Evolutionary conservation across 192 early-diverging fungal genomes (phyloP), one percentile per base, ranked within the genome.

Genomic region (Helicostylum pulchrum): DNA sequence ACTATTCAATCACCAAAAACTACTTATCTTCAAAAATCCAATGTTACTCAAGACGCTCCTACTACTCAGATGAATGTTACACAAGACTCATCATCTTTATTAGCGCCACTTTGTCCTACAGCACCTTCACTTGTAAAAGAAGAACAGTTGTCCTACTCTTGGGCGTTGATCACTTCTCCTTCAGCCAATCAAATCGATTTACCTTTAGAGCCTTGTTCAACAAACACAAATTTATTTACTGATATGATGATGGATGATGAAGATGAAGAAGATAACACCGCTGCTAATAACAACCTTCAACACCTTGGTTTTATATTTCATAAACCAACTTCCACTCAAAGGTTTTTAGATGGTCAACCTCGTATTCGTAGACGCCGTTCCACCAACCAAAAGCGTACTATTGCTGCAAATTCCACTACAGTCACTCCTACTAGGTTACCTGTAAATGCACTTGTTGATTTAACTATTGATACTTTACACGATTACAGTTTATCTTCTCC

Each of bases 101-200:
- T 59, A 36, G 36, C 57, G 43, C 57, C 57, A 59, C 43, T 59
- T 2, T 59, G 57, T 59, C 20, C 57, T 21, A 59, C 57, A 15
- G 36, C 36, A 12, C 36, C 14, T 23, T 19, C 36, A 17, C 4
- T 21, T 8, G 14, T 12, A 15, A 42, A 15, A 42, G 57, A 59
- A 11, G 43, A 59, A 15, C 12, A 59, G 7, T 3, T 21, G 43
- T 59, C 57, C 20, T 59, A 59, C 57, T 59, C 57, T 20, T 59
- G 57, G 57, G 57, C 43, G 21, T 15, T 59, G 57, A 59, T 59
- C 57, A 59, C 57, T 42, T 59, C 57, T 43, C 42, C 57, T 23
- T 20, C 43, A 44, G 9, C 23, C 21, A 59, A 59, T 45, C 39
- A 56, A 11, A 56, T 2, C 15, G 54, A 56, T 19, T 56, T 56